Evolutionary conservation across 257 asterid genomes (phyloP), one percentile per base, ranked within the genome.

Genomic region (Nicotiana otophora): DNA sequence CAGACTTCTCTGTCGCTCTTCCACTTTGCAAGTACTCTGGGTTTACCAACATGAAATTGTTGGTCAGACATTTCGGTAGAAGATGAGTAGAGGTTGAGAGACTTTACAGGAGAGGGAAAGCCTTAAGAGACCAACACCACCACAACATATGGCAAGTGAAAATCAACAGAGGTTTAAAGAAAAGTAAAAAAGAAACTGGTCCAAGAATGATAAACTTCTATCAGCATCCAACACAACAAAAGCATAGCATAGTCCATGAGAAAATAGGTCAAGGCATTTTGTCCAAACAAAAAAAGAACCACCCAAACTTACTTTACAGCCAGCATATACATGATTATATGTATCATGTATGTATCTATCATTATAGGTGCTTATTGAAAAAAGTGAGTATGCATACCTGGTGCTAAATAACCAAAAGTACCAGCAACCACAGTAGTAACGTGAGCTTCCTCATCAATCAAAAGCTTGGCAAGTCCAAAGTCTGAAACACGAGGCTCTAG

Each of bases 391-490:
- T 26, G 86, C 84, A 34, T 77, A 93, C 99, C 99, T 90, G 99
- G 99, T 81, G 99, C 99, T 69, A 95, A 88, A 84, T 95, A 95
- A 81, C 99, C 99, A 54, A 95, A 95, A 36, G 99, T 95, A 81
- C 99, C 99, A 1, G 99, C 99, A 82, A 95, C 99, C 48, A 95
- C 99, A 19, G 98, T 96, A 12, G 98, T 96, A 64, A 96, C 95
- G 87, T 96, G 99, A 78, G 97, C 93, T 77, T 96, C 98, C 86
- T 94, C 99, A 15, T 96, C 98, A 0, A 94, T 97, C 89, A 96
- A 86, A 20, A 96, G 94, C 82, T 96, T 94, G 17, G 99, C 99
- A 68, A 94, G 99, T 10, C 99, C 99, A 81, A 96, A 96, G 85
- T 96, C 99, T 1, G 98, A 93, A 82, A 96, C 98, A 75, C 84